These are phyloP conservation scores for Zygotorulaspora danielsina DNA, from an alignment of 805 yeast genomes.

Conservation along the genomic window DNA sequence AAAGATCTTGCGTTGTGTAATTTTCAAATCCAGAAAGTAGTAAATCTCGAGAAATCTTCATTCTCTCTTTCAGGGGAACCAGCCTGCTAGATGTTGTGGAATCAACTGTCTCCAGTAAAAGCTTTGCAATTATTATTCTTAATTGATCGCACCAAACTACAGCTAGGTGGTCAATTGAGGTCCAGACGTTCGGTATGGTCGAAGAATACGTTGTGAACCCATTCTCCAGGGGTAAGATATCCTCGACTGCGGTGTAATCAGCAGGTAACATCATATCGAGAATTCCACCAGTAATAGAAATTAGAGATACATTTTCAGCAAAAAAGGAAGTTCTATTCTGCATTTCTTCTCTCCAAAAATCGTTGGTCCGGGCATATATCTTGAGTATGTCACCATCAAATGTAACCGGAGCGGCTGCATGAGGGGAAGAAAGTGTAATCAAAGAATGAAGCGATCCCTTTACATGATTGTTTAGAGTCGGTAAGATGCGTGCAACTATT, in stretches of 20 bases:
- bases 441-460: constrained; percentile 76
- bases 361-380: constrained; percentile 68
- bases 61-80: constrained; percentile 48
- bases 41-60: constrained; percentile 48
- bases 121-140: constrained; percentile 55
- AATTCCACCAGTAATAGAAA: constrained; percentile 88
- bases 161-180: constrained; percentile 90
- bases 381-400: constrained; percentile 83
- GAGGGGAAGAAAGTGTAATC: constrained; percentile 85
- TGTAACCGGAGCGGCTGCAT: constrained; percentile 85
- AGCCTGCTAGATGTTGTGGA: constrained; percentile 46
- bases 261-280: constrained; percentile 80
- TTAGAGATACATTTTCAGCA: constrained; percentile 51
- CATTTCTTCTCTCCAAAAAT: constrained; percentile 72
- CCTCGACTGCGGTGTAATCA: constrained; percentile 74
- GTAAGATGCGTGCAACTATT: constrained; percentile 80
- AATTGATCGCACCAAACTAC: constrained; percentile 95
- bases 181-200: constrained; percentile 88
- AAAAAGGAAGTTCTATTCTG: constrained; percentile 27
- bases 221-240: constrained; percentile 63
- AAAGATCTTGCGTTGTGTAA: constrained; percentile 13
- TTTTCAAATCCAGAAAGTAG: constrained; percentile 57
- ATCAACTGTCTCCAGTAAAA: constrained; percentile 60
- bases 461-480: constrained; percentile 71
- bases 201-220: constrained; percentile 83